A percentile compares a stretch with the other conserved stretches of the same genome.
These are phyloP conservation scores for Phaeosphaeria sp. DNA, from an alignment of 2,329 filamentous ascomycete genomes.

Conservation along the genomic window DNA sequence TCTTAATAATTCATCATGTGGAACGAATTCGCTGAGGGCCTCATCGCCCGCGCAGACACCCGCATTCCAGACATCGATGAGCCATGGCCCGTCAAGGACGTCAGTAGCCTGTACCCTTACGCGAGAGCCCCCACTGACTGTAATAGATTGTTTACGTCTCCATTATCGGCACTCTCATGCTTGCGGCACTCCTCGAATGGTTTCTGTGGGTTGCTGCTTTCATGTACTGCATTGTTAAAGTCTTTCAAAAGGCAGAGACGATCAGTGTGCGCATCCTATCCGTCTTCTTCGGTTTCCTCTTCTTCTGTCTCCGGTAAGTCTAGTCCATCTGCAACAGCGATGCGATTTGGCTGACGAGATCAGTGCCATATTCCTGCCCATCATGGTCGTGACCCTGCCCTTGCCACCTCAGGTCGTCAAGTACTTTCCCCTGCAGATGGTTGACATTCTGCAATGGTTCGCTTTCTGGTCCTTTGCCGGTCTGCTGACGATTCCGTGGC, in stretches of 20 bases:
- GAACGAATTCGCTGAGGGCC: conserved; percentile 23
- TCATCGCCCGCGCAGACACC: conserved; percentile 36
- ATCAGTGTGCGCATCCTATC: conserved; percentile 82
- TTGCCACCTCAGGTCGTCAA: conserved; percentile 74
- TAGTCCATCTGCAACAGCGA: not conserved
- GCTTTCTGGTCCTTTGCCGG: conserved; percentile 92
- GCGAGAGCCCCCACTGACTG: conserved; percentile 18
- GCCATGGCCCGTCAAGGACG: conserved; percentile 50
- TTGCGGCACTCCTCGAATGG: conserved; percentile 90
- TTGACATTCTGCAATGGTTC: conserved; percentile 84
- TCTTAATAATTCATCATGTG: conserved; percentile 30
- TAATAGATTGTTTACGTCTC: conserved; percentile 81
- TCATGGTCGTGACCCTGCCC: conserved; percentile 92
- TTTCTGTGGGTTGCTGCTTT: conserved; percentile 95
- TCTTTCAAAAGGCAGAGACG: conserved; percentile 86
- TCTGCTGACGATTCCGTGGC: conserved; percentile 86
- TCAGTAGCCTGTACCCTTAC: conserved; percentile 29
- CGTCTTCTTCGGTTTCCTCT: conserved; percentile 74
- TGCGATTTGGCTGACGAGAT: conserved; percentile 22
- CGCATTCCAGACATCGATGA: conserved; percentile 42
- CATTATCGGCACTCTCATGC: conserved; percentile 80
- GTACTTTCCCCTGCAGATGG: conserved; percentile 74
- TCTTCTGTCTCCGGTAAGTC: conserved; percentile 75
- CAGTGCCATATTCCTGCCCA: conserved; percentile 84
- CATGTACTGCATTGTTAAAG: conserved; percentile 86